These are phyloP conservation scores for Panaeolus papilionaceus DNA, from an alignment of 768 basidiomycete genomes.

Conservation along the genomic window DNA sequence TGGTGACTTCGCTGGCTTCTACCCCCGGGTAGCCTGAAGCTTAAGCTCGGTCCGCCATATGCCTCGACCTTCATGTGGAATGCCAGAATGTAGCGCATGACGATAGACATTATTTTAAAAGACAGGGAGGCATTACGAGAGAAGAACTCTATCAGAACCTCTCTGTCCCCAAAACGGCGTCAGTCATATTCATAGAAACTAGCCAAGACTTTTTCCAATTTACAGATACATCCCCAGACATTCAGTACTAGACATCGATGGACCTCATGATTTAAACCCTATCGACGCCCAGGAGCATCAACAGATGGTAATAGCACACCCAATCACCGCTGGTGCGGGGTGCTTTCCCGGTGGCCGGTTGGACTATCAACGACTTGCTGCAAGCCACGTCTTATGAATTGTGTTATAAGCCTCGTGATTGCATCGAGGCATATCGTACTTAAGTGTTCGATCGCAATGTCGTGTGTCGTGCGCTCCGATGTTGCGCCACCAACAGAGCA, in stretches of 20 bases:
- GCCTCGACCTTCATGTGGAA: constrained; percentile 7
- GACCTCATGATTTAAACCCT: constrained; percentile 12
- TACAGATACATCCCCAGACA: not conserved
- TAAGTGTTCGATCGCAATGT: constrained; percentile 1
- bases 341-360: not conserved
- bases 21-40: constrained; percentile 9
- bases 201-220: not conserved
- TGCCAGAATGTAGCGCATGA: constrained; percentile 6
- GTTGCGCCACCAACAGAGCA: not conserved
- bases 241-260: constrained; percentile 9
- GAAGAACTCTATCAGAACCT: constrained; percentile 10
- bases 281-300: not conserved
- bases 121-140: constrained; percentile 6
- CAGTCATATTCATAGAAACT: constrained; percentile 9
- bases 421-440: constrained; percentile 10
- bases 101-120: constrained; percentile 1
- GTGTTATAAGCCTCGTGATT: constrained; percentile 14
- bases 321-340: constrained; percentile 6
- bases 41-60: constrained; percentile 11
- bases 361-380: not conserved
- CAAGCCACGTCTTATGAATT: constrained; percentile 10
- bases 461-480: not conserved
- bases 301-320: not conserved
- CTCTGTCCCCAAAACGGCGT: constrained; percentile 6
- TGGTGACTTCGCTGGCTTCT: constrained; percentile 6